Evolutionary conservation across 2,329 filamentous ascomycete genomes (phyloP), one percentile per base, ranked within the genome.

Genomic region (Ophiocordyceps camponoti-leonardi): DNA sequence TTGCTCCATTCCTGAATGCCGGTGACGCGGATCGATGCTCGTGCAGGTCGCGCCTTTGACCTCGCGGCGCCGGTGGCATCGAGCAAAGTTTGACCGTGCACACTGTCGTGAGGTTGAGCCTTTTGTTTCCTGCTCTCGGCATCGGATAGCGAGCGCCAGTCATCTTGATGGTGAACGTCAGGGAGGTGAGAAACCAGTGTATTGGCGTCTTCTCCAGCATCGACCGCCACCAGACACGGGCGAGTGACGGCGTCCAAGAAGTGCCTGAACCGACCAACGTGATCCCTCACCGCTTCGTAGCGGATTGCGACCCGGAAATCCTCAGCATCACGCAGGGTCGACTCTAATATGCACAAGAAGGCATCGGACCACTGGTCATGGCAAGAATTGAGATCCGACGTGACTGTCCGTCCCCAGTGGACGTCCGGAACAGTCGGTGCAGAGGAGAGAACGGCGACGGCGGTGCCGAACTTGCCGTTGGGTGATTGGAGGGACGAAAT

Each of bases 291-390:
- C 5, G 64, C 58, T 22, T 68, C 63, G 51, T 81, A 81, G 4
- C 69, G 68, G n/a, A 81, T 60, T 22, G 69, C 67, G 4, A 81
- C 65, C 1, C 68, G 66, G 61, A 74, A 67, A 50, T 79, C 76
- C 54, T 81, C 77, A 1, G 68, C 74, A 49, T 81, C 78, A 11
- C 74, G 63, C 18, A 81, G 56, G 3, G 75, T 61, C 1, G 65
- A 65, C 50, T 81, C 77, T 10, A 80, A 55, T 46, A 81, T 58
- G 3, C 65, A 61, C 37, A 73, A 67, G 46, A 81, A 81, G 0
- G 75, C 73, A 30, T 67, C 61, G 1, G 66, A 66, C 78, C 77
- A 81, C 2, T 65, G 68, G 6, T 56, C 56, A 44, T 54, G 47
- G 16, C 44, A 30, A 12, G 31, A 31, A 14, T 45, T 16, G 6